phyloP scores from a whole-genome alignment of 176 grass and related monocot species.

The Eleusine coracana region DNA sequence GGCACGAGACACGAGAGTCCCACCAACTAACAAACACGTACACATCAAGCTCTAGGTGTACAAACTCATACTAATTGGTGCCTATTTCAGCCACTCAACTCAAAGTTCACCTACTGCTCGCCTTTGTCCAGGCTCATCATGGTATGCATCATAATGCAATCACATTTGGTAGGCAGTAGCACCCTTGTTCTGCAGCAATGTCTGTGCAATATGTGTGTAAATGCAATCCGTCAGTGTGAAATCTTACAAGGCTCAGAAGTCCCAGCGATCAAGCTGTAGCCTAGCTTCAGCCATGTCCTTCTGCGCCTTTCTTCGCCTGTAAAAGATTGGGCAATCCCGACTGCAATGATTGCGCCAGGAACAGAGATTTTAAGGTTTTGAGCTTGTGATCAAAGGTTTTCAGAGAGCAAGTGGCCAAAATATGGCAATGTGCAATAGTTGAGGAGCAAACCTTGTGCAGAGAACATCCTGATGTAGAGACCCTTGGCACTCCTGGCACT shows the following conservation, averaged over 20 bases:
- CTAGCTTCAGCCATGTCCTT: constrained; percentile 99
- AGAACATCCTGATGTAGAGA: constrained; percentile 99
- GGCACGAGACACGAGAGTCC: neutral
- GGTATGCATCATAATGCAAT: too few relatives aligned
- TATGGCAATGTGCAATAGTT: neutral
- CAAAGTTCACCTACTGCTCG: too few relatives aligned
- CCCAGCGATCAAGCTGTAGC: constrained; percentile 87
- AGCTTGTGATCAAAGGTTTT: neutral
- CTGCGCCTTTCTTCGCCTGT: constrained; percentile 89
- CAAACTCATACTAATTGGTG: too few relatives aligned
- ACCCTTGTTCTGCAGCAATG: too few relatives aligned
- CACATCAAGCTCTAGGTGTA: too few relatives aligned
- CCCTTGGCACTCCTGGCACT: constrained; percentile 98
- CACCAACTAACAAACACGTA: too few relatives aligned
- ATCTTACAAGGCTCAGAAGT: constrained; percentile 55
- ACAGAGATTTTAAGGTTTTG: neutral
- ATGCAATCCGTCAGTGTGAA: neutral
- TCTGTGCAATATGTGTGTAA: too few relatives aligned
- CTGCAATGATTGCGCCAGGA: constrained; percentile 29
- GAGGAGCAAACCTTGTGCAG: constrained; percentile 71
- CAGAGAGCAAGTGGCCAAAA: neutral
- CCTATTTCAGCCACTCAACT: too few relatives aligned
- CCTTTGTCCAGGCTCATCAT: too few relatives aligned
- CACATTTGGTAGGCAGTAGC: neutral
- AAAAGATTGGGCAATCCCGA: constrained; percentile 98